phyloP scores from a whole-genome alignment of 768 basidiomycete species.

The Macrolepiota dolichaula region DNA sequence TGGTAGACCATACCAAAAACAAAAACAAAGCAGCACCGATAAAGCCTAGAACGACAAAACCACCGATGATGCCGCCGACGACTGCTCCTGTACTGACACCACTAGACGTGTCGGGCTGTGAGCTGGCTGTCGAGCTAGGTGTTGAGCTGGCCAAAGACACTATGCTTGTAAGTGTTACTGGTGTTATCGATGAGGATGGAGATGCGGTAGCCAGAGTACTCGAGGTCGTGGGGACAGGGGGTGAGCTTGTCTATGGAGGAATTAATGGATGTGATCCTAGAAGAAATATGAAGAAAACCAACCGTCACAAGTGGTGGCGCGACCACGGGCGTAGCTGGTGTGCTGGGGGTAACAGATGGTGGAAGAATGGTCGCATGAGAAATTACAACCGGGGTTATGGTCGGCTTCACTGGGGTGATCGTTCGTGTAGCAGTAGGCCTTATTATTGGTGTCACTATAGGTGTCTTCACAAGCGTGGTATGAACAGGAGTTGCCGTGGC shows the following conservation, averaged over 20 bases:
- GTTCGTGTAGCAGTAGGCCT: not conserved
- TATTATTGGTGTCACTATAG: not conserved
- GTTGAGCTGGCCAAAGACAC: not conserved
- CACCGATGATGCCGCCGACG: slow-evolving; percentile 7
- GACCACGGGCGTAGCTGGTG: not conserved
- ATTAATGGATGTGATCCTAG: not conserved
- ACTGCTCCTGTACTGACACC: slow-evolving; percentile 6
- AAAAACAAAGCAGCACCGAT: slow-evolving; percentile 9
- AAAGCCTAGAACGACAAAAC: slow-evolving; percentile 2
- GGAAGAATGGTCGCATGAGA: not conserved
- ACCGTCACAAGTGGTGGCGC: not conserved
- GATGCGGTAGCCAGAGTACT: not conserved
- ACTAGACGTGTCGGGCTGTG: not conserved
- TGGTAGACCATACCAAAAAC: not conserved
- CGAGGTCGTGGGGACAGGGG: not conserved
- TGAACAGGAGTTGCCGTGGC: not conserved
- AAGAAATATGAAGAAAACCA: not conserved
- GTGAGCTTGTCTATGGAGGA: not conserved
- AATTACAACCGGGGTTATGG: not conserved
- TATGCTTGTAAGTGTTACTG: not conserved
- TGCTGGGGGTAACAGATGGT: not conserved
- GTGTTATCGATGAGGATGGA: not conserved
- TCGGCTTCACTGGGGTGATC: not conserved
- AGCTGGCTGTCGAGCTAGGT: not conserved
- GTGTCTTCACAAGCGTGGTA: not conserved